Evolutionary conservation across 1,139 yeast species (phyloP).

Genomic region (Kurtzmaniella quercitrusa): DNA sequence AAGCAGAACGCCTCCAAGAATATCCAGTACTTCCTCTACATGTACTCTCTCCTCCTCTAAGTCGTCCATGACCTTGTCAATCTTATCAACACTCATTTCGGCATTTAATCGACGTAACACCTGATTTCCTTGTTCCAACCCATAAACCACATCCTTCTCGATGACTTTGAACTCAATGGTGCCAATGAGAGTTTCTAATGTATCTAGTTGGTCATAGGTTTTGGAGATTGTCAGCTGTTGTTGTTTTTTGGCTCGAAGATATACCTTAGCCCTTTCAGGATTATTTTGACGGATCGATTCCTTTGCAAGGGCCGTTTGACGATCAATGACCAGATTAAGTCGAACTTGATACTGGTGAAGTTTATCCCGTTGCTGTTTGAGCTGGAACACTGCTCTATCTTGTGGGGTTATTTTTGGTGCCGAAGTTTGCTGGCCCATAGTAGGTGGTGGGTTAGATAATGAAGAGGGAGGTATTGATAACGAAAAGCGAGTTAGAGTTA

Average conservation of each 20-base stretch:
- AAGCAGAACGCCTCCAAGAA: constrained; percentile 40
- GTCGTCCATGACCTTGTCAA: constrained; percentile 83
- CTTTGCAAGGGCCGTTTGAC: constrained; percentile 57
- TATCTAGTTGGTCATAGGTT: constrained; percentile 74
- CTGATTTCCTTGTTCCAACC: constrained; percentile 74
- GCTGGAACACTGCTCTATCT: constrained; percentile 79
- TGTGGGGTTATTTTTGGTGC: constrained; percentile 68
- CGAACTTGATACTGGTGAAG: constrained; percentile 69
- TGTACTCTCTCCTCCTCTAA: constrained; percentile 75
- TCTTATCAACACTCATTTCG: constrained; percentile 73
- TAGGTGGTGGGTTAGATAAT: background rate
- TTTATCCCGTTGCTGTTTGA: constrained; percentile 85
- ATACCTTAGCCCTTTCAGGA: constrained; percentile 58
- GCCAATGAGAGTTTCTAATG: constrained; percentile 66
- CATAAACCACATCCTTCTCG: constrained; percentile 78
- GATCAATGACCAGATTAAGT: constrained; percentile 49
- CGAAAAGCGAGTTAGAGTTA: background rate
- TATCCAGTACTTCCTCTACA: constrained; percentile 61
- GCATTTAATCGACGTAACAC: constrained; percentile 70
- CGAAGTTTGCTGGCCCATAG: constrained; percentile 44
- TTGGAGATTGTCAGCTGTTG: constrained; percentile 66
- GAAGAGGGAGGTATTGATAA: background rate
- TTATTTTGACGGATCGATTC: constrained; percentile 53
- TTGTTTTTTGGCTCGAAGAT: constrained; percentile 74
- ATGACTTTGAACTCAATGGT: constrained; percentile 85